Percentiles rank a stretch among this genome's conserved stretches.
Evolutionary conservation across 2,329 filamentous ascomycete species (phyloP).

Genomic region (Teratosphaeria epicoccoides): DNA sequence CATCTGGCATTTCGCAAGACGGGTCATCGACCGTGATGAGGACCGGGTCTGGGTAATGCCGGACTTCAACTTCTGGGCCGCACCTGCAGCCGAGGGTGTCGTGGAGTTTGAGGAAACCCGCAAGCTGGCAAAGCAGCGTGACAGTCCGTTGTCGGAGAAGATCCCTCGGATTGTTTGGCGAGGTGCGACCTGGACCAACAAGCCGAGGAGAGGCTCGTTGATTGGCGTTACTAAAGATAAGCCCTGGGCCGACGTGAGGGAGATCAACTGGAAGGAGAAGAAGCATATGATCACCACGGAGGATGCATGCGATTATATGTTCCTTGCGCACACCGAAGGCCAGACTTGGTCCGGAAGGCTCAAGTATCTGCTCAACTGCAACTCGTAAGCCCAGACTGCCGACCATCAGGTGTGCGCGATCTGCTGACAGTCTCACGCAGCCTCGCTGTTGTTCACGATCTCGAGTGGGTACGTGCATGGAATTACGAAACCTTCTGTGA

Average conservation of each 20-base stretch:
- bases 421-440: background rate
- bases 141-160: constrained; percentile 27
- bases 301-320: constrained; percentile 22
- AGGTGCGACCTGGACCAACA: constrained; percentile 26
- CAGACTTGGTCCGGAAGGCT: constrained; percentile 26
- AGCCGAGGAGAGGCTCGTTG: constrained; percentile 20
- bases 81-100: constrained; percentile 25
- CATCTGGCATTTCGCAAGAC: constrained; percentile 34
- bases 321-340: constrained; percentile 25
- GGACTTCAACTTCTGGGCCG: constrained; percentile 45
- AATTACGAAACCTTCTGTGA: too few relatives aligned
- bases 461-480: too few relatives aligned
- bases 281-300: constrained; percentile 4
- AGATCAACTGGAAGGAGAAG: background rate
- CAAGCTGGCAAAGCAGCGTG: constrained; percentile 13
- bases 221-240: constrained; percentile 22
- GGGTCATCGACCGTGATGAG: constrained; percentile 23
- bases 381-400: constrained; percentile 8
- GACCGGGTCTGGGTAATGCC: constrained; percentile 40
- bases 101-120: constrained; percentile 15
- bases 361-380: constrained; percentile 26
- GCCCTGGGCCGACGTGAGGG: constrained; percentile 37
- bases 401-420: background rate
- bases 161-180: constrained; percentile 40
- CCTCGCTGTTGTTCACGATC: constrained; percentile 20